Evolutionary conservation across 139 green algal genomes (phyloP).

Genomic region (Closterium sp.): DNA sequence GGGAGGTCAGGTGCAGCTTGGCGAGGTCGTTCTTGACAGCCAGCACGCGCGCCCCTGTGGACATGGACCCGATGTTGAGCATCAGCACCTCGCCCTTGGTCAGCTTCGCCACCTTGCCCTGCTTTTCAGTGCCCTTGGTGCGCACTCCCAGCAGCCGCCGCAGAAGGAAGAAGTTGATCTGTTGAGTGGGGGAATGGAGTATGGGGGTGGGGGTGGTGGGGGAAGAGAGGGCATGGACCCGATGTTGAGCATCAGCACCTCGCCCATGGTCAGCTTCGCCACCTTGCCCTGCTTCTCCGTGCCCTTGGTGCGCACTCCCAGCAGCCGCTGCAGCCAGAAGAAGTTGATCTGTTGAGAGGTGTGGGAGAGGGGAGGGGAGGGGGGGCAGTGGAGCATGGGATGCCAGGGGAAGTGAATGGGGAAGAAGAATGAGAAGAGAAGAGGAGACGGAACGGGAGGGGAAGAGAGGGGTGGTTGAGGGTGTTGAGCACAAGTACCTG

Average conservation of each 20-base stretch:
- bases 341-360: constrained; percentile 76
- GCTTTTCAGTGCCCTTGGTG: constrained; percentile 81
- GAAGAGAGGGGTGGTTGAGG: no score
- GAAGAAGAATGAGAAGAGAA: neutral
- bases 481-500: neutral
- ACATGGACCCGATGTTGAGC: constrained; percentile 99
- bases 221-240: constrained; percentile 85
- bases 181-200: no score
- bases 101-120: constrained; percentile 95
- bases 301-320: constrained; percentile 85
- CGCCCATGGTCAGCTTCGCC: constrained; percentile 92
- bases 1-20: constrained; percentile 96
- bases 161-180: constrained; percentile 97
- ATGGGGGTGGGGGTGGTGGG: no score
- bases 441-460: neutral
- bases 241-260: constrained; percentile 99
- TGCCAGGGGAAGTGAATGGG: constrained; percentile 5
- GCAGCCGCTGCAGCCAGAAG: constrained; percentile 93
- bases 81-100: constrained; percentile 98
- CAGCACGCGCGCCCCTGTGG: constrained; percentile 89
- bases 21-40: constrained; percentile 96
- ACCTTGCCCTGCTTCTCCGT: constrained; percentile 94
- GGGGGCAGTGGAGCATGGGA: neutral
- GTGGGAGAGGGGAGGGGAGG: neutral
- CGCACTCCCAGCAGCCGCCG: constrained; percentile 93